Conservation (phyloP, 2,329 filamentous ascomycete species). For the Penicillium sp. region DNA sequence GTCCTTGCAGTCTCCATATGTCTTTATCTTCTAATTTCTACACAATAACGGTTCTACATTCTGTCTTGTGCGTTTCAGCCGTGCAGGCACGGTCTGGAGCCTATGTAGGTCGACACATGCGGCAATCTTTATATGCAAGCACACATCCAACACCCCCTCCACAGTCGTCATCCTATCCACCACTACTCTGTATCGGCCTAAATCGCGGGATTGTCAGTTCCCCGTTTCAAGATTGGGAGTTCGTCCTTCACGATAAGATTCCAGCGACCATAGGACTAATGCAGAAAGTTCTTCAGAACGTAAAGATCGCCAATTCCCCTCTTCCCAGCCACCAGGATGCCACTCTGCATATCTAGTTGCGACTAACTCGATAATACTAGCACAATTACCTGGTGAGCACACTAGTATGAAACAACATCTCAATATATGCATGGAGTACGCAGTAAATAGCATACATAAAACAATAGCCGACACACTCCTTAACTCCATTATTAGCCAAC, state of each 20-base stretch:
- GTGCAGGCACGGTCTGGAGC: background rate
- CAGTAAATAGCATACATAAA: background rate
- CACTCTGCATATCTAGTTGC: background rate
- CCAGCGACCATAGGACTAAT: background rate
- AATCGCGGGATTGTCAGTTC: background rate
- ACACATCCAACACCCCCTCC: background rate
- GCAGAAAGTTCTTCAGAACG: background rate
- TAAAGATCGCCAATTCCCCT: background rate
- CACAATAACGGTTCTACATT: background rate
- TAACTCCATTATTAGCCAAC: background rate
- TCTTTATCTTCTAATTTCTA: background rate
- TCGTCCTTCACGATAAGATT: background rate
- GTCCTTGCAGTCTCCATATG: background rate
- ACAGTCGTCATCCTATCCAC: background rate
- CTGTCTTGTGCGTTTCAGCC: background rate
- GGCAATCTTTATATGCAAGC: background rate
- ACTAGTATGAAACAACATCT: no score
- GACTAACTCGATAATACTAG: background rate
- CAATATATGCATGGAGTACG: background rate
- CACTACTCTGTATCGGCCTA: background rate
- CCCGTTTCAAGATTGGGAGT: background rate
- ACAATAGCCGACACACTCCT: background rate
- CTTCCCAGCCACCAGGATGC: background rate
- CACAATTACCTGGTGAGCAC: background rate
- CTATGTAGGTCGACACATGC: constrained; percentile 8